Evolutionary conservation across 179 eudicot species (phyloP).

Genomic region (Gypsophila paniculata): DNA sequence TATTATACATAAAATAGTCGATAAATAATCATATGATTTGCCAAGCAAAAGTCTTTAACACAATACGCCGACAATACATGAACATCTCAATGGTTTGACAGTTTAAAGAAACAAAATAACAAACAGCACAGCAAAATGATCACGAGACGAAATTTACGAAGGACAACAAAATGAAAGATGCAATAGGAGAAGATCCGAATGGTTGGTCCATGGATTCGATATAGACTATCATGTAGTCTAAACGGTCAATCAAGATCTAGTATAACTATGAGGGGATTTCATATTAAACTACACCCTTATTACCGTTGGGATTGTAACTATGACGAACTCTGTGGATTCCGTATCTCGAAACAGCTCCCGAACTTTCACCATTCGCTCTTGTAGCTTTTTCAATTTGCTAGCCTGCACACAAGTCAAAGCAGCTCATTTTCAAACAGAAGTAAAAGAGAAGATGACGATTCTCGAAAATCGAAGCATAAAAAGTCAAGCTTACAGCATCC

Average conservation of each 20-base stretch:
- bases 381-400: conserved; percentile 69
- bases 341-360: conserved; percentile 89
- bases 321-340: conserved; percentile 87
- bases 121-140: no score
- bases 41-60: not conserved
- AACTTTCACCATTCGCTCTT: conserved; percentile 92
- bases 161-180: no score
- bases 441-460: not conserved
- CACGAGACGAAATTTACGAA: no score
- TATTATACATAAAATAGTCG: not conserved
- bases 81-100: not conserved
- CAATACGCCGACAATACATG: not conserved
- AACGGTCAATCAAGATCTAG: not conserved
- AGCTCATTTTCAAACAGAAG: not conserved
- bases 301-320: conserved; percentile 98
- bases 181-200: no score
- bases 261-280: not conserved
- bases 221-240: not conserved
- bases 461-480: not conserved
- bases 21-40: not conserved
- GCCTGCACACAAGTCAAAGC: conserved; percentile 41
- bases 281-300: not conserved
- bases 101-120: no score
- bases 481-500: conserved; percentile 61
- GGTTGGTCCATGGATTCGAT: not conserved